A percentile compares a stretch with the other conserved stretches of the same genome.
phyloP scores from a whole-genome alignment of 306 rosid species.

The Malus sieversii region DNA sequence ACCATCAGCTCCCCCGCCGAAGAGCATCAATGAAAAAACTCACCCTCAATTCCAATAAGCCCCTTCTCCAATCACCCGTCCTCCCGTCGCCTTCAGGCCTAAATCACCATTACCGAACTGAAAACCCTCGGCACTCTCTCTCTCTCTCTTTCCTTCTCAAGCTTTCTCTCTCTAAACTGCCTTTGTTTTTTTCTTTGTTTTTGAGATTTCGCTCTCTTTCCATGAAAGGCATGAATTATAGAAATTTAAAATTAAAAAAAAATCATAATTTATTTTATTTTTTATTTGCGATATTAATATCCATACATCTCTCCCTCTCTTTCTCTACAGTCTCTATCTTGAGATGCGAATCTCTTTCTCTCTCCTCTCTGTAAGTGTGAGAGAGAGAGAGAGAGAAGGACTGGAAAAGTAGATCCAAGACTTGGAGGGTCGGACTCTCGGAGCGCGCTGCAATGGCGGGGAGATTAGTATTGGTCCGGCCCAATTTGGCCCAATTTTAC shows the following conservation, averaged over 20 bases:
- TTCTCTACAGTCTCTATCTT: neutral
- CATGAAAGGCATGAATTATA: slow-evolving; percentile 1
- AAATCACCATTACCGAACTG: slow-evolving; percentile 2
- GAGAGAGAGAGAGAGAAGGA: neutral
- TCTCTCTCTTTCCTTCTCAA: neutral
- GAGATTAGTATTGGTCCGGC: neutral
- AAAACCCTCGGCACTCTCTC: neutral
- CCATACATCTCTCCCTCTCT: neutral
- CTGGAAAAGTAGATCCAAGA: neutral
- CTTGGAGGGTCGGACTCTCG: neutral
- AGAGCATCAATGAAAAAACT: slow-evolving; percentile 11
- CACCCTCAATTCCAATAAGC: neutral
- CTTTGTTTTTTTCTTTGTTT: neutral
- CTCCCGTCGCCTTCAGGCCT: neutral
- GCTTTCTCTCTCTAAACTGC: neutral
- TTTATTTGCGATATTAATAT: neutral
- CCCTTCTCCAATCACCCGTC: neutral
- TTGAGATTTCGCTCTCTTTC: slow-evolving; percentile 14
- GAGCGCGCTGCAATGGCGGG: neutral
- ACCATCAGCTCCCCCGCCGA: slow-evolving; percentile 13
- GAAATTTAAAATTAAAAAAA: neutral
- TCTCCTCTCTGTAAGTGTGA: neutral
- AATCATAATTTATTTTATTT: neutral
- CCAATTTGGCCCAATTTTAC: neutral
- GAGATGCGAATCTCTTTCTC: neutral